These are phyloP conservation scores for Laetiporus sulphureus DNA, from an alignment of 1,284 basidiomycete species.

Conservation along the genomic window DNA sequence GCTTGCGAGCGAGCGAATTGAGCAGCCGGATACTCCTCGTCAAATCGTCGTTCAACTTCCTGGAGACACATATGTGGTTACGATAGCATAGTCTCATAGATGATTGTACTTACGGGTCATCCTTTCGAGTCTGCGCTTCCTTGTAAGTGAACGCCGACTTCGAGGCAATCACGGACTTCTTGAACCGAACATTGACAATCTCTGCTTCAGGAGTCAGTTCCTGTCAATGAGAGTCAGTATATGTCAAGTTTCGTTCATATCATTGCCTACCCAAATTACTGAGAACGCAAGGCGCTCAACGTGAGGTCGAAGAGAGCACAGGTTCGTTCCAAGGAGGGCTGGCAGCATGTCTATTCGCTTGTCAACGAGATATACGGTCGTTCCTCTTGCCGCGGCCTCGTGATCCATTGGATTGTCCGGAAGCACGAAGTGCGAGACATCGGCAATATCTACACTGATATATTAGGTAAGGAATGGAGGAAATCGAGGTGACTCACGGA, in stretches of 20 bases:
- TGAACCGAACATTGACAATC: slow-evolving; percentile 88
- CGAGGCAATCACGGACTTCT: slow-evolving; percentile 94
- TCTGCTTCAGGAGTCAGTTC: slow-evolving; percentile 83
- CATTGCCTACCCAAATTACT: slow-evolving; percentile 80
- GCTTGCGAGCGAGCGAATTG: slow-evolving; percentile 82
- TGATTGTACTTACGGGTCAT: slow-evolving; percentile 67
- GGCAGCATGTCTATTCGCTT: slow-evolving; percentile 99
- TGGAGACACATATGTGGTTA: slow-evolving; percentile 22
- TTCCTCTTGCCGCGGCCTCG: slow-evolving; percentile 93
- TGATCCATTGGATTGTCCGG: slow-evolving; percentile 95
- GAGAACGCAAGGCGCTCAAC: slow-evolving; percentile 97
- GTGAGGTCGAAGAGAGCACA: slow-evolving; percentile 90
- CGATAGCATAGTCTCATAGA: not conserved
- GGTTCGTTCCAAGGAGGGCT: slow-evolving; percentile 88
- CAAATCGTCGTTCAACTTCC: slow-evolving; percentile 76
- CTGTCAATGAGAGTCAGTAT: slow-evolving; percentile 32
- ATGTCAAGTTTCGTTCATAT: not conserved
- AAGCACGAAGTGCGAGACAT: slow-evolving; percentile 95
- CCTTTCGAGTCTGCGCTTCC: slow-evolving; percentile 92
- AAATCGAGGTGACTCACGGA: slow-evolving; percentile 63
- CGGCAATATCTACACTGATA: slow-evolving; percentile 80
- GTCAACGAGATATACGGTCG: slow-evolving; percentile 98
- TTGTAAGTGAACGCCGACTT: slow-evolving; percentile 98
- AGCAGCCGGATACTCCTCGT: slow-evolving; percentile 87
- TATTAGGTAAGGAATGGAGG: not conserved